Evolutionary conservation across 179 eudicot genomes (phyloP).

Genomic region (Actinidia arguta): DNA sequence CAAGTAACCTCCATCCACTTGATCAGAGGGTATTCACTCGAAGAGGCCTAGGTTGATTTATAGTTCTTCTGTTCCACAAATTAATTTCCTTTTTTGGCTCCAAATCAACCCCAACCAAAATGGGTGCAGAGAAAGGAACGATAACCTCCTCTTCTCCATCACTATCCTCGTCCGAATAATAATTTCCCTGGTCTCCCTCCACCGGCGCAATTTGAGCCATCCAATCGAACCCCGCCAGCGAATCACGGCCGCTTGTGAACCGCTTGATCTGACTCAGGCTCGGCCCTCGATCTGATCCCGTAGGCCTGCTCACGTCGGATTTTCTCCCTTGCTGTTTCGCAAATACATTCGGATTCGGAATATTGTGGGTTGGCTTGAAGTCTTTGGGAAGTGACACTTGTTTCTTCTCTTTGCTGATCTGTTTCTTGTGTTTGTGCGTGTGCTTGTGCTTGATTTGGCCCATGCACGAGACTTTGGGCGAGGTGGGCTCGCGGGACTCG

Average conservation of each 20-base stretch:
- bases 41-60: constrained; percentile 75
- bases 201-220: constrained; percentile 59
- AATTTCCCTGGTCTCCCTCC: not conserved
- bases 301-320: no score
- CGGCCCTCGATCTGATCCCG: constrained; percentile 43
- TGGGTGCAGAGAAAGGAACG: constrained; percentile 76
- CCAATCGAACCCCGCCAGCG: constrained; percentile 70
- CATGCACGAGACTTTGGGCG: constrained; percentile 90
- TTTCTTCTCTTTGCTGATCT: constrained; percentile 11
- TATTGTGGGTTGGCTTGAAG: not conserved
- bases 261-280: constrained; percentile 60
- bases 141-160: constrained; percentile 40
- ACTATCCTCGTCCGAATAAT: constrained; percentile 56
- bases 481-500: constrained; percentile 69
- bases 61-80: constrained; percentile 89
- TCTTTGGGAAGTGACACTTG: not conserved
- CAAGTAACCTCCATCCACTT: not conserved
- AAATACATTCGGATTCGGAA: no score
- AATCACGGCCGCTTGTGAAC: constrained; percentile 72
- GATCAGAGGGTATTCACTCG: constrained; percentile 25
- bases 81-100: constrained; percentile 76
- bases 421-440: constrained; percentile 56
- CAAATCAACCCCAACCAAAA: constrained; percentile 25
- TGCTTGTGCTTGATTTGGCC: constrained; percentile 82
- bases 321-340: not conserved